A percentile compares a stretch with the other conserved stretches of the same genome.
phyloP scores from a whole-genome alignment of 2,329 filamentous ascomycete genomes.

The Sporothrix phasma region DNA sequence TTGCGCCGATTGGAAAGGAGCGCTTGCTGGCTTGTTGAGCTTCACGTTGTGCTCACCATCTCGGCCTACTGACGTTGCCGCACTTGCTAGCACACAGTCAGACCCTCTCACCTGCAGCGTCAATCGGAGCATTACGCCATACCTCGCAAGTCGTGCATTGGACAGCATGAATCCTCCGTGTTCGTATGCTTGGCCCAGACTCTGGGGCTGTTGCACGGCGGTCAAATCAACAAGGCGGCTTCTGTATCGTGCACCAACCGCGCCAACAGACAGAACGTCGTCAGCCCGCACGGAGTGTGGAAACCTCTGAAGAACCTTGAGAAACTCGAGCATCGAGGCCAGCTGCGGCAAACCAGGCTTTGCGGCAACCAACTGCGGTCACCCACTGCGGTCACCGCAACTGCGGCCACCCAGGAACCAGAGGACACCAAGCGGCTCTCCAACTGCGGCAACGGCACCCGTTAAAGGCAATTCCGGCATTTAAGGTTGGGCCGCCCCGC shows the following conservation, averaged over 20 bases:
- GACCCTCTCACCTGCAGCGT: neutral
- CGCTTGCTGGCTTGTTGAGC: neutral
- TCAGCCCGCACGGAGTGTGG: too few species aligned
- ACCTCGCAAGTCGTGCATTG: too few species aligned
- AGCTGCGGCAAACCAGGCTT: neutral
- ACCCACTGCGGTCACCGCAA: neutral
- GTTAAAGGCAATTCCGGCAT: neutral
- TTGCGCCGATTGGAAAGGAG: neutral
- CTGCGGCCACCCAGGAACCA: neutral
- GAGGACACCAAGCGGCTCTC: neutral
- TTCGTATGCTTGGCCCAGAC: too few species aligned
- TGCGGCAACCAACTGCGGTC: too few species aligned
- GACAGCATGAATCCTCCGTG: too few species aligned
- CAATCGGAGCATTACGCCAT: too few species aligned
- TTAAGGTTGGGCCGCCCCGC: neutral
- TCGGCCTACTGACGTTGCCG: neutral
- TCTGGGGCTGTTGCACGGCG: too few species aligned
- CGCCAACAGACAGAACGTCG: too few species aligned
- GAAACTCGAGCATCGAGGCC: neutral
- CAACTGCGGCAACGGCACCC: neutral
- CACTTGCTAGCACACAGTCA: neutral
- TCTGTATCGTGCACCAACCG: too few species aligned
- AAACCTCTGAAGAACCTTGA: neutral
- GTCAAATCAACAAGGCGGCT: too few species aligned
- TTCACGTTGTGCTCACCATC: neutral